Conservation (phyloP, 371 early-diverging fungal genomes). For the Rhizomucor miehei region DNA sequence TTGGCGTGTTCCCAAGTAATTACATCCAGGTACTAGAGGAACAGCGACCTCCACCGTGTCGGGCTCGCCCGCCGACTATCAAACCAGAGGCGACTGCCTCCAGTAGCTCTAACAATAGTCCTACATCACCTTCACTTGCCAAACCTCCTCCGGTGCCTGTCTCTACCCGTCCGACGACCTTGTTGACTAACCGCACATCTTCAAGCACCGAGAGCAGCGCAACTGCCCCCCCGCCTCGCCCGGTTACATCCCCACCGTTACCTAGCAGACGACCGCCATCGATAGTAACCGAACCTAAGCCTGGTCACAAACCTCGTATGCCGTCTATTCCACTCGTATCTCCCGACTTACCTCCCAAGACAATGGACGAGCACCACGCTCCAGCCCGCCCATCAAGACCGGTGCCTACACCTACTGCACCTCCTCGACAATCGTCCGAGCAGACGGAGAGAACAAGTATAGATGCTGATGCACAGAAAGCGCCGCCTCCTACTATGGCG, state of each 20-base stretch:
- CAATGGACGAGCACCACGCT: constrained; percentile 10
- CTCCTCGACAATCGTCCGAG: constrained; percentile 8
- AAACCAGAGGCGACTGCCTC: constrained; percentile 24
- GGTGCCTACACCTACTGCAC: constrained; percentile 27
- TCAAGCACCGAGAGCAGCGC: constrained; percentile 4
- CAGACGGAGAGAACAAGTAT: neutral
- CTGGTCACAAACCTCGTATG: constrained; percentile 17
- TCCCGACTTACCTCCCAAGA: constrained; percentile 45
- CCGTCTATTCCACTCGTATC: constrained; percentile 37
- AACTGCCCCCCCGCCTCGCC: constrained; percentile 29
- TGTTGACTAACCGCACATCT: constrained; percentile 21
- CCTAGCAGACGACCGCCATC: constrained; percentile 23
- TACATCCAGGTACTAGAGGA: constrained; percentile 55
- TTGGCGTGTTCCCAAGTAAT: constrained; percentile 59
- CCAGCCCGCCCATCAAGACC: constrained; percentile 35
- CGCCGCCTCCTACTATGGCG: constrained; percentile 22
- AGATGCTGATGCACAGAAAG: too few species aligned
- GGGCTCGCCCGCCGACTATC: constrained; percentile 42
- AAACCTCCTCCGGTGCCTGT: constrained; percentile 49
- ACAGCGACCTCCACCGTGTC: constrained; percentile 35
- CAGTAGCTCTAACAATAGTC: neutral
- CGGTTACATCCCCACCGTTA: constrained; percentile 28
- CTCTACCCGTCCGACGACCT: constrained; percentile 38
- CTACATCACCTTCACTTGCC: constrained; percentile 15
- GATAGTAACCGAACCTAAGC: constrained; percentile 4